Base-by-base conservation (phyloP, 1,139 yeast species). In the Suhomyces anneliseae region DNA sequence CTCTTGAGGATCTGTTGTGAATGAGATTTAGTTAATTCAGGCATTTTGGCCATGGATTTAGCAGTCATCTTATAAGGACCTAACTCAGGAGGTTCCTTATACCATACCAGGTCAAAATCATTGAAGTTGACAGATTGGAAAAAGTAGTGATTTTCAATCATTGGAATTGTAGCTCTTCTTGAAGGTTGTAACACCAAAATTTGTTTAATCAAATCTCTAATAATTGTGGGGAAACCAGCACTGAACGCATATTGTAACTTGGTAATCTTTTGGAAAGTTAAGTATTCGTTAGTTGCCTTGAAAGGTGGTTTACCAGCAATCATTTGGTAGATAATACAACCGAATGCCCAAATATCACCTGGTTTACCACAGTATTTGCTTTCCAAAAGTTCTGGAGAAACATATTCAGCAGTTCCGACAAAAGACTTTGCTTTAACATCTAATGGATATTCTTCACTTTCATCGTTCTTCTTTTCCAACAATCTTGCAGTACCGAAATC, bases 381-480 rank as follows among this genome's bases (percentile, higher is more conserved):
- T 47, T 83, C 82, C 43, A 87, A 66, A 34, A 87, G 64, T 58
- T 87, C 95, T 0, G 95, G 95, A 0, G 90, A 83, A 2, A 87
- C 93, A 53, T 81, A 81, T 52, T 81, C 86, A 0, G 96, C 96
- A 2, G 99, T 93, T 0, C 95, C 95, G 6, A 87, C 95, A 67
- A 87, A 87, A 0, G 92, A 85, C 12, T 85, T 82, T 4, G 81
- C 83, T 54, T 81, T 58, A 7, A 77, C 80, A 54, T 76, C 81
- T 12, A 72, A 59, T 1, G 77, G 79, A 48, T 76, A 72, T 44
- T 70, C 70, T 53, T 73, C 77, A 45, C 61, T 61, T 34, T 62
- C 68, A 44, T 55, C 74, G 36, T 69, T 73, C 40, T 72, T 72
- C 51, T 72, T 75, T 38, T 78, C 80, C 6, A 82, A 65, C 27